Evolutionary conservation across 2,329 filamentous ascomycete genomes (phyloP).

Genomic region (Drechslerella dactyloides): DNA sequence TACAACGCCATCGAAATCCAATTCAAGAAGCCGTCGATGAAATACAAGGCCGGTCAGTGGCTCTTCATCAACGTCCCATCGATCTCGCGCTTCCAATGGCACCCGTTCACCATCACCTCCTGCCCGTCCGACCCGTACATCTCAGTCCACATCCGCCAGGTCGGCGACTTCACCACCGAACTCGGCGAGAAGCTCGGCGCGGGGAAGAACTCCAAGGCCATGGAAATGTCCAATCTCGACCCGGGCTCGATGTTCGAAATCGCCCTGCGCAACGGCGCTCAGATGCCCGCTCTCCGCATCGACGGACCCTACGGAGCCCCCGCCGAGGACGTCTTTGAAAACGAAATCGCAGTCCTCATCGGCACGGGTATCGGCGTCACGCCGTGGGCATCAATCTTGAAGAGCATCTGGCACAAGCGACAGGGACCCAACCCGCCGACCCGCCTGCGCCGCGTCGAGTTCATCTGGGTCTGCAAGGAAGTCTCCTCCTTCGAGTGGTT

Average conservation of each 20-base stretch:
- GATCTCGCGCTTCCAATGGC: constrained; percentile 90
- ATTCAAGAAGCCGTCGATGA: constrained; percentile 94
- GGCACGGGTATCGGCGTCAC: constrained; percentile 87
- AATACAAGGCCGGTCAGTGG: constrained; percentile 98
- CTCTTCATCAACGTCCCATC: constrained; percentile 92
- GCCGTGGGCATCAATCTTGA: constrained; percentile 84
- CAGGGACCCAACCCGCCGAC: constrained; percentile 86
- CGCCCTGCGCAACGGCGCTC: constrained; percentile 86
- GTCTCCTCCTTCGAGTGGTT: constrained; percentile 98
- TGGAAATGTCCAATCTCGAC: constrained; percentile 88
- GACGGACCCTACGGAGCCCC: constrained; percentile 97
- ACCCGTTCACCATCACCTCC: constrained; percentile 98
- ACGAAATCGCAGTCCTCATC: constrained; percentile 84
- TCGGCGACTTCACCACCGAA: constrained; percentile 92
- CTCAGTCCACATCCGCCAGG: constrained; percentile 91
- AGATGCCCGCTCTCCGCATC: constrained; percentile 87
- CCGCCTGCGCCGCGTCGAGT: constrained; percentile 91
- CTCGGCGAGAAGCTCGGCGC: constrained; percentile 96
- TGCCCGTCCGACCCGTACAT: constrained; percentile 96
- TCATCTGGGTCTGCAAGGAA: constrained; percentile 98
- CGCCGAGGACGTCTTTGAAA: constrained; percentile 95
- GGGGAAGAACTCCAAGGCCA: constrained; percentile 76
- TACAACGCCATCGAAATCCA: constrained; percentile 98
- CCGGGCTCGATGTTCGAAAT: constrained; percentile 98
- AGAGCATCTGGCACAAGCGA: constrained; percentile 98